Percentiles rank a stretch among this genome's conserved stretches.
These are phyloP conservation scores for Cudoniella acicularis DNA, from an alignment of 495 filamentous ascomycete species.

Conservation along the genomic window DNA sequence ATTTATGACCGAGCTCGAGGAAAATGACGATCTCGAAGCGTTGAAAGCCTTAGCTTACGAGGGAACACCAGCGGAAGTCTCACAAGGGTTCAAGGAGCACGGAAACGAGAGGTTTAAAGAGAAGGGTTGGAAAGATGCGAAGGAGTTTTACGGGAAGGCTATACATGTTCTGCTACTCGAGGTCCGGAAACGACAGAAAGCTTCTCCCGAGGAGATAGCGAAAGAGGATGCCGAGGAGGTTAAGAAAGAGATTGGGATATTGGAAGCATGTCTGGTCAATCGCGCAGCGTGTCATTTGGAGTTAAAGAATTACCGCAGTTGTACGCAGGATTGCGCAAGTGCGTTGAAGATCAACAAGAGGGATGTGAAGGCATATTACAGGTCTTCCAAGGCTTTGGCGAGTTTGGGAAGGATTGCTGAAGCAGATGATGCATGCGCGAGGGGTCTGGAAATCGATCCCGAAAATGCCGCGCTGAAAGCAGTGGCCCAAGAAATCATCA, in stretches of 20 bases:
- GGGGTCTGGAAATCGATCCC: conserved; percentile 67
- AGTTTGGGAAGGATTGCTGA: conserved; percentile 68
- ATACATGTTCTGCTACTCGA: conserved; percentile 61
- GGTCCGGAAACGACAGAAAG: conserved; percentile 39
- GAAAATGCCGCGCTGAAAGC: conserved; percentile 50
- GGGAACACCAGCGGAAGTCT: conserved; percentile 79
- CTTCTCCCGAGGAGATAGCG: conserved; percentile 27
- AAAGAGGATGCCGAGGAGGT: conserved; percentile 45
- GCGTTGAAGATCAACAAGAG: conserved; percentile 70
- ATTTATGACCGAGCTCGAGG: conserved; percentile 91
- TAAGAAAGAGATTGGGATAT: conserved; percentile 51
- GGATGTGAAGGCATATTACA: conserved; percentile 88
- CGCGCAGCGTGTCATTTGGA: conserved; percentile 79
- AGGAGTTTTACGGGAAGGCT: conserved; percentile 86
- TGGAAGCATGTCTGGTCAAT: conserved; percentile 79
- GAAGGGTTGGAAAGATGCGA: conserved; percentile 76
- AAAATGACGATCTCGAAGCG: conserved; percentile 80
- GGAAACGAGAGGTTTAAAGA: conserved; percentile 82
- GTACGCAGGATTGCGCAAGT: conserved; percentile 76
- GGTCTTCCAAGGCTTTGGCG: conserved; percentile 70
- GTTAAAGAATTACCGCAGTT: conserved; percentile 72
- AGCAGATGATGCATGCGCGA: conserved; percentile 68
- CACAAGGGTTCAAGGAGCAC: conserved; percentile 73
- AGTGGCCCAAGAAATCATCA: conserved; percentile 51
- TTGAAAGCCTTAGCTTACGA: conserved; percentile 88